Base-by-base conservation (phyloP, 805 yeast genomes). In the Myxozyma neotropica region DNA sequence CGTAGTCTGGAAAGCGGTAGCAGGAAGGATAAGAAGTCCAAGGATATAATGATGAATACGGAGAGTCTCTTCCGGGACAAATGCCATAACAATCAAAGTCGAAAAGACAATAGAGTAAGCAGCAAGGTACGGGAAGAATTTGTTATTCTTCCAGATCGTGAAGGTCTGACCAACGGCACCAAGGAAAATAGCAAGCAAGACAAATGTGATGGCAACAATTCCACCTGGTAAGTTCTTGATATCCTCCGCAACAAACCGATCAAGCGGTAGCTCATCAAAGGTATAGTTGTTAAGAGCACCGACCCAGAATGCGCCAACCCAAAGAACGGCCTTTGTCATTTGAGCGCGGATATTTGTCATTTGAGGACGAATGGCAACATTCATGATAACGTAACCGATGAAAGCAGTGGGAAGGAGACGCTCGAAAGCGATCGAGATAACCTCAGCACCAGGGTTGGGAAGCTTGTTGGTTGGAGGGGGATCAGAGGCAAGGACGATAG, bases 261-360 rank as follows among this genome's bases (percentile, higher is more conserved):
- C 98, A 10, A 92, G 85, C 0, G 97, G 96, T 10, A 93, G 74
- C 61, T 92, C 76, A 70, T 91, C 98, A 74, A 93, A 90, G 0
- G 96, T 89, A 67, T 89, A 80, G 73, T 90, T 92, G 72, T 92
- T 91, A 68, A 91, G 78, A 35, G 88, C 79, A 1, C 97, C 96
- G 2, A 88, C 68, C 95, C 96, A 89, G 69, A 87, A 87, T 1
- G 86, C 77, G 0, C 92, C 87, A 63, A 87, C 88, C 94, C 96
- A 92, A 29, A 83, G 71, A 0, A 83, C 40, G 0, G 80, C 67
- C 46, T 83, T 63, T 19, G 74, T 65, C 23, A 75, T 61, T 38
- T 70, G 66, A 12, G 75, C 76, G 10, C 60, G 58, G 43, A 65
- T 42, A 40, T 59, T 64, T 3, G 39, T 38, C 53, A 73, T 58